Percentiles rank a stretch among this genome's conserved stretches.
Evolutionary conservation across 192 early-diverging fungal species (phyloP).

Genomic region (Obelidium mucronatum): DNA sequence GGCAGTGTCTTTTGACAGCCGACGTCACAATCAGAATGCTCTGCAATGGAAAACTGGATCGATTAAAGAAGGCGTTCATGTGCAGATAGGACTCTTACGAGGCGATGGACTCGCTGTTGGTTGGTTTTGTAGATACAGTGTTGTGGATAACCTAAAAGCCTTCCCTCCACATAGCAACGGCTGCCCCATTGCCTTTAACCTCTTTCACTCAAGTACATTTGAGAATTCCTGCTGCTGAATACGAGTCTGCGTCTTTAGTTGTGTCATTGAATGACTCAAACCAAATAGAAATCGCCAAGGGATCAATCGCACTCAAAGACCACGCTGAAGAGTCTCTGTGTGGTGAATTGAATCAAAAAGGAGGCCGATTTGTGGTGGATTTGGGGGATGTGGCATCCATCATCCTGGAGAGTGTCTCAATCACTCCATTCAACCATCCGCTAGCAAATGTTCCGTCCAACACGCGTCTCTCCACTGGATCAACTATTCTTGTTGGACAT

Average conservation of each 20-base stretch:
- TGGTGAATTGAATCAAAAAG: neutral
- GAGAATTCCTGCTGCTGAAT: neutral
- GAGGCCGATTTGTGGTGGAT: neutral
- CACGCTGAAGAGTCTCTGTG: neutral
- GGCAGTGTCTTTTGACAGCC: neutral
- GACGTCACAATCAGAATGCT: neutral
- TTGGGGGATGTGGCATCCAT: neutral
- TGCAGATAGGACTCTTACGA: neutral
- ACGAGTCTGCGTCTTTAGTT: neutral
- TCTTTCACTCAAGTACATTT: neutral
- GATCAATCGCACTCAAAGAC: neutral
- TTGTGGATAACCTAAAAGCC: neutral
- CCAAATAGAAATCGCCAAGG: neutral
- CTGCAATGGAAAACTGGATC: neutral
- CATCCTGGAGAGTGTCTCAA: neutral
- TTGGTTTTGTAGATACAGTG: neutral
- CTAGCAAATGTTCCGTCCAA: neutral
- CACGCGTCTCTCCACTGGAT: neutral
- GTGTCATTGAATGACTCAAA: neutral
- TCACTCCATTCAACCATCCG: conserved; percentile 11
- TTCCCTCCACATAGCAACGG: neutral
- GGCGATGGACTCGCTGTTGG: neutral
- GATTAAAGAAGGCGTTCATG: neutral
- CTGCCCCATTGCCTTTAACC: too few relatives aligned
- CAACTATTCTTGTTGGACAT: conserved; percentile 30